Evolutionary conservation across 2,329 filamentous ascomycete genomes (phyloP).

Genomic region (Aspergillus tubingensis): DNA sequence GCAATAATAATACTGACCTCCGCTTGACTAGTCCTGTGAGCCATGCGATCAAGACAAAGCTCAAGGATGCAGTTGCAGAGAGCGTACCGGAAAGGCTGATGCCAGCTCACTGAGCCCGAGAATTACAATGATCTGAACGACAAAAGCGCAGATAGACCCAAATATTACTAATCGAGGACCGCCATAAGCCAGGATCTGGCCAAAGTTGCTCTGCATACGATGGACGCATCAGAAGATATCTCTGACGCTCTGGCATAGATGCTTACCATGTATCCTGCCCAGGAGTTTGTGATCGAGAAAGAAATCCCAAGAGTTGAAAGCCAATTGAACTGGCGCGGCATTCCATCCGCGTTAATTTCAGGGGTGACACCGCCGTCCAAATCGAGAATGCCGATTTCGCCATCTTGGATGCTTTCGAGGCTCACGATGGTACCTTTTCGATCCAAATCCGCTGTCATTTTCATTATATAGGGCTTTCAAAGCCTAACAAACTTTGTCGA

Average conservation of each 20-base stretch:
- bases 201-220: neutral
- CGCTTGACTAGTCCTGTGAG: neutral
- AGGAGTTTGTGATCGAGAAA: neutral
- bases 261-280: neutral
- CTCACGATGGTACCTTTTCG: neutral
- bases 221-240: neutral
- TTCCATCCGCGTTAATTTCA: neutral
- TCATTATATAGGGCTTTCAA: no score
- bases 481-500: neutral
- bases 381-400: neutral
- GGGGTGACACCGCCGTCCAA: neutral
- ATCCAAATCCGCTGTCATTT: neutral
- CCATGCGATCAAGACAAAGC: neutral
- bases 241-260: neutral
- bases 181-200: neutral
- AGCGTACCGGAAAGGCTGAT: neutral
- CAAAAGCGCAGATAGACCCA: neutral
- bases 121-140: neutral
- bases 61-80: neutral
- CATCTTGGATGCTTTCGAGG: neutral
- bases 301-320: neutral
- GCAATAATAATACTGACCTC: neutral
- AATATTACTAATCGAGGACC: neutral
- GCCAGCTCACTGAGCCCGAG: conserved; percentile 2
- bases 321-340: neutral